phyloP scores from a whole-genome alignment of 2,329 filamentous ascomycete species.

The Xylaria sp. region DNA sequence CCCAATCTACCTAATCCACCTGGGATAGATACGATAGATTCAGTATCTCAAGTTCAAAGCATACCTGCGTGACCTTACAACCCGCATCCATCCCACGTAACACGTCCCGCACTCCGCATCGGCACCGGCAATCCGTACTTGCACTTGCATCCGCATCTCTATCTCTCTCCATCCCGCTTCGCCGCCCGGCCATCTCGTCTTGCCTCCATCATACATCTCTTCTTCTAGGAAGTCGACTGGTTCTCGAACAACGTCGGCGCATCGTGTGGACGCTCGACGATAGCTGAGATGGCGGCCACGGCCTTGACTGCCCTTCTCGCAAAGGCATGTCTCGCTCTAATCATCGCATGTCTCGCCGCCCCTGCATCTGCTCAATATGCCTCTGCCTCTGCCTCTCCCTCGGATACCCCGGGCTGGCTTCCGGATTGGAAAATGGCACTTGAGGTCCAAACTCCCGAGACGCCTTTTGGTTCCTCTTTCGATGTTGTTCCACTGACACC shows the following conservation, averaged over 20 bases:
- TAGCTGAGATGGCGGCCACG: conserved; percentile 51
- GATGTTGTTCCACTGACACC: conserved; percentile 46
- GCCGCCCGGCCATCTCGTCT: conserved; percentile 3
- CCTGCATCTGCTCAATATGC: conserved; percentile 52
- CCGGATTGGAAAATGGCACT: conserved; percentile 43
- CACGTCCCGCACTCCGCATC: conserved; percentile 10
- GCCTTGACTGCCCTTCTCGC: conserved; percentile 49
- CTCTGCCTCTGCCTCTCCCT: conserved; percentile 42
- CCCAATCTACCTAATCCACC: neutral
- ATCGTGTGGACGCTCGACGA: conserved; percentile 40
- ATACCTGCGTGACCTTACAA: neutral
- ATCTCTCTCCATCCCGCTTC: conserved; percentile 19
- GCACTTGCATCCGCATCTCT: conserved; percentile 21
- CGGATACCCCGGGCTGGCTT: conserved; percentile 39
- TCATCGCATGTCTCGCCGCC: conserved; percentile 49
- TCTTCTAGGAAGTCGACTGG: conserved; percentile 19
- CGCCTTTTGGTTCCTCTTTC: conserved; percentile 36
- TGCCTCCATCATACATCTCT: conserved; percentile 1
- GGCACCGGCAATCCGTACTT: conserved; percentile 16
- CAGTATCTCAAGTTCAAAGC: conserved; percentile 5
- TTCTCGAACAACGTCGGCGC: conserved; percentile 38
- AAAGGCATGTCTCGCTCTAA: conserved; percentile 51
- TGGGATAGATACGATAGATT: neutral
- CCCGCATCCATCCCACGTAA: neutral
- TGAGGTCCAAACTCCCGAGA: conserved; percentile 33